A percentile compares a stretch with the other conserved stretches of the same genome.
Evolutionary conservation across 2,329 filamentous ascomycete genomes (phyloP).

Genomic region (Zymoseptoria brevis): DNA sequence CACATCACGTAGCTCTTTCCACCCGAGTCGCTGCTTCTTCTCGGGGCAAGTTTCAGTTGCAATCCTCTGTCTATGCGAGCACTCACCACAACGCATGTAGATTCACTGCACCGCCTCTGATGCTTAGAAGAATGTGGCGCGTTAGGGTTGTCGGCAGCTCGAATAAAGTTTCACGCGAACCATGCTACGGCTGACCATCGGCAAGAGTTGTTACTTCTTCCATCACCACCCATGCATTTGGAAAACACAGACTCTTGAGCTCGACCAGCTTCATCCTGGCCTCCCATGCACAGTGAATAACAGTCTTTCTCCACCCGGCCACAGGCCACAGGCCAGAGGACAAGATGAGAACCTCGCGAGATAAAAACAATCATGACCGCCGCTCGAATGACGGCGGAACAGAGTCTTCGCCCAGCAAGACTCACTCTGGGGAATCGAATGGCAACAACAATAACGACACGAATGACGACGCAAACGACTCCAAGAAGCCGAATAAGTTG

Average conservation of each 20-base stretch:
- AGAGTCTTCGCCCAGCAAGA: background rate
- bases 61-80: background rate
- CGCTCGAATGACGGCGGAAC: background rate
- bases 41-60: too few species aligned
- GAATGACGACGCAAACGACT: background rate
- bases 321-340: background rate
- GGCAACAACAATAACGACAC: background rate
- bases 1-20: too few species aligned
- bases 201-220: background rate
- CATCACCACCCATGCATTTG: background rate
- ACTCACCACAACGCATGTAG: background rate
- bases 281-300: background rate
- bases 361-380: background rate
- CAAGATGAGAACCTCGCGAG: background rate
- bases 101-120: background rate
- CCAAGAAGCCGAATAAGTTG: slow-evolving; percentile 18
- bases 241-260: background rate
- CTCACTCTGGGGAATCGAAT: background rate
- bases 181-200: background rate
- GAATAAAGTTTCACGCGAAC: background rate
- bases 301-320: background rate
- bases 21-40: too few species aligned
- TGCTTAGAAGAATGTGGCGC: background rate
- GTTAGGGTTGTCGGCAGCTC: background rate
- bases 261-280: background rate